Conservation (phyloP, 768 basidiomycete species). For the Hemileccinum rubropunctum region DNA sequence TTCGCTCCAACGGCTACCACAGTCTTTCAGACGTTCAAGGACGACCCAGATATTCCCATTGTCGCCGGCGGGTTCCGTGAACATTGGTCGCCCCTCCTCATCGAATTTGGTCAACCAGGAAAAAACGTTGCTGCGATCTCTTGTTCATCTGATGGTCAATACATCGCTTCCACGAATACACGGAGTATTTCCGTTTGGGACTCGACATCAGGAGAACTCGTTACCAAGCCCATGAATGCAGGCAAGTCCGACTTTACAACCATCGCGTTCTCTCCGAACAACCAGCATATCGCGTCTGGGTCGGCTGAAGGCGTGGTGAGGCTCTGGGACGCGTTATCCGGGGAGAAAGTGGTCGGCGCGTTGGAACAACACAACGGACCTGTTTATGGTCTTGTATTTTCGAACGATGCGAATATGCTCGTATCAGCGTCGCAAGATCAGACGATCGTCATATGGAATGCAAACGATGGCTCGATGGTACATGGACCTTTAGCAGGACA, state of each 20-base stretch:
- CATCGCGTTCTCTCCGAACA: slow-evolving; percentile 31
- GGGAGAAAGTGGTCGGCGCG: slow-evolving; percentile 11
- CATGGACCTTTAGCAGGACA: slow-evolving; percentile 23
- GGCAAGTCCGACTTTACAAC: slow-evolving; percentile 10
- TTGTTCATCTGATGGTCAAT: slow-evolving; percentile 27
- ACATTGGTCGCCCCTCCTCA: slow-evolving; percentile 32
- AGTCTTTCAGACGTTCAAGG: slow-evolving; percentile 28
- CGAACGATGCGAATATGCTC: slow-evolving; percentile 22
- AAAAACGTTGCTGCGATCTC: slow-evolving; percentile 17
- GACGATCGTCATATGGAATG: slow-evolving; percentile 28
- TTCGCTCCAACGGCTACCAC: slow-evolving; percentile 27
- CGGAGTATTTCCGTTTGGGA: slow-evolving; percentile 25
- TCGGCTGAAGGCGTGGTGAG: slow-evolving; percentile 16
- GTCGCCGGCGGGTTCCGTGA: slow-evolving; percentile 30
- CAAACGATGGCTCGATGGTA: slow-evolving; percentile 8
- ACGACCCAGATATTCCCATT: slow-evolving; percentile 20
- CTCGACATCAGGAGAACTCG: slow-evolving; percentile 26
- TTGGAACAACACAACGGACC: slow-evolving; percentile 20
- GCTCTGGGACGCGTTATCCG: slow-evolving; percentile 28
- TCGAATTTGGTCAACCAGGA: slow-evolving; percentile 22
- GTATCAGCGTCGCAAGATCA: slow-evolving; percentile 27
- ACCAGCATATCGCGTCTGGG: slow-evolving; percentile 25
- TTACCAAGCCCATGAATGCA: slow-evolving; percentile 17
- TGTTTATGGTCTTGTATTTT: slow-evolving; percentile 30
- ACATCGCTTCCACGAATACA: slow-evolving; percentile 26